These are phyloP conservation scores for Penicillium sp. DNA, from an alignment of 2,329 filamentous ascomycete species.

Conservation along the genomic window DNA sequence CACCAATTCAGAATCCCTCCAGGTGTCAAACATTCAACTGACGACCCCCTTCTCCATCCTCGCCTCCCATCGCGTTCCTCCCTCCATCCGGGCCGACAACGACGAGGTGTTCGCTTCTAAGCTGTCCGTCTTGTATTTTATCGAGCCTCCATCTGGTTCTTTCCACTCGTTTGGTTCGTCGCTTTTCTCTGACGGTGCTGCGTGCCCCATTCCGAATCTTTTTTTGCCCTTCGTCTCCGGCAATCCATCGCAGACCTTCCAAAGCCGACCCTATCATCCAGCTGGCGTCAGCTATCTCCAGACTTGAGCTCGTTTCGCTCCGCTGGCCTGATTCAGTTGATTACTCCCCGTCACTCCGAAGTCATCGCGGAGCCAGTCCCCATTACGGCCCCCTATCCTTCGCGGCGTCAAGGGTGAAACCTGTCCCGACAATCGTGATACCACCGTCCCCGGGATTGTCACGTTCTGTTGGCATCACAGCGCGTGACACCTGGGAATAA, in stretches of 20 bases:
- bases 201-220: constrained; percentile 7
- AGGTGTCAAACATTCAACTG: constrained; percentile 13
- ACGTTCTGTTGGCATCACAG: constrained; percentile 19
- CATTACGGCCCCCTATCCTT: constrained; percentile 10
- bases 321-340: not conserved
- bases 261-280: constrained; percentile 3
- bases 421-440: constrained; percentile 9
- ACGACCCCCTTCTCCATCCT: constrained; percentile 4
- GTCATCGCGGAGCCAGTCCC: not conserved
- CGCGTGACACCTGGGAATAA: not conserved
- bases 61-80: not conserved
- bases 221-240: constrained; percentile 7
- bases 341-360: not conserved
- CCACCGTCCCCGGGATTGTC: constrained; percentile 19
- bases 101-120: not conserved
- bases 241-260: constrained; percentile 11
- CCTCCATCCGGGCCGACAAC: not conserved
- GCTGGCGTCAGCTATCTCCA: not conserved
- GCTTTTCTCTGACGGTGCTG: constrained; percentile 13
- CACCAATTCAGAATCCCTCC: constrained; percentile 3
- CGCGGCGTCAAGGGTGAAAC: constrained; percentile 10
- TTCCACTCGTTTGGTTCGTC: constrained; percentile 21
- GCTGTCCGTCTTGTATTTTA: constrained; percentile 7
- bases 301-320: not conserved
- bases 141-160: constrained; percentile 18